Base-by-base conservation (phyloP, 2,329 filamentous ascomycete species). In the Fusarium napiforme region DNA sequence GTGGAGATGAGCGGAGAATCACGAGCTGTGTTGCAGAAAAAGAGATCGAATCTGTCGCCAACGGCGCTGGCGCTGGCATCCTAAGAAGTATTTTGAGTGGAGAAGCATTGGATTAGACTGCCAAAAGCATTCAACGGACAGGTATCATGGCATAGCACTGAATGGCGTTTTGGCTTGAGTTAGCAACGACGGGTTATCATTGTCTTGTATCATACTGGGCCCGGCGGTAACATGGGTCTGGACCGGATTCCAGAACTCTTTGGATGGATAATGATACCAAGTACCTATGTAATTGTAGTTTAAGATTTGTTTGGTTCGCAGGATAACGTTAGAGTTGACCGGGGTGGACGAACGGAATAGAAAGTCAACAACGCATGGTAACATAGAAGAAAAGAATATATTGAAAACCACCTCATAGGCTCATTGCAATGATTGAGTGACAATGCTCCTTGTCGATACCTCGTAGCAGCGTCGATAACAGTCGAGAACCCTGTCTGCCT, bases 11-110 rank as follows among this genome's bases (percentile, higher is more conserved):
- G 81, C 92, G 91, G 81, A 89, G 91, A 61, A 88, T 97, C 53
- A 92, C 92, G 6, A 95, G 93, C 82, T 93, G 90, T 79, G 92
- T 95, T 26, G 91, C 91, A n/a, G 91, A 94, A 79, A 92, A 90
- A 78, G 95, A 97, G 83, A 87, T 97, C 73, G 89, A 92, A 74
- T 87, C 88, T 63, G 91, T 93, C 60, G 89, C 94, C 45, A 89
- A 91, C 28, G 89, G 88, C 8, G 80, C 89, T 8, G 90, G 89
- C 2, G 86, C 85, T 9, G 89, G 88, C 45, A 92, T 92, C 73
- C 78, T 92, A 77, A 87, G 82, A 77, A 90, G 87, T 78, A 92
- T 92, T 74, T 76, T 92, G 78, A 88, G 85, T 75, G 90, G 88
- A 45, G 89, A 90, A 74, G 87, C 87, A 45, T 82, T 91, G 81